These are phyloP conservation scores for Solanum lycopersicoides DNA, from an alignment of 257 asterid species.

Conservation along the genomic window DNA sequence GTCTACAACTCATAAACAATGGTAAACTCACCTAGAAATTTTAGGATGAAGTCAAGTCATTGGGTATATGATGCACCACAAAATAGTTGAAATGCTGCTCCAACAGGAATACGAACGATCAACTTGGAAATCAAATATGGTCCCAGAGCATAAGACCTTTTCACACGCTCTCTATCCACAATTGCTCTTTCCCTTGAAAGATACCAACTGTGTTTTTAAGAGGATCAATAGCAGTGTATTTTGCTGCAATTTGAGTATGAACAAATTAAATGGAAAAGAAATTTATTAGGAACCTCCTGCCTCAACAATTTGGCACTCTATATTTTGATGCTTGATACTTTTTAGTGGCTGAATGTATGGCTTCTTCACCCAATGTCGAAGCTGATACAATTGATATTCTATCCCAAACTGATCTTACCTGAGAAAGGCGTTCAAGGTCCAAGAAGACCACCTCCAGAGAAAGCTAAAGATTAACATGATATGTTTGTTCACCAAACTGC, in stretches of 20 bases:
- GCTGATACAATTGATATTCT: too few species aligned
- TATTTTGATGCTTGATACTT: not conserved
- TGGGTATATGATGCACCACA: constrained; percentile 79
- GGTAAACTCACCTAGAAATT: constrained; percentile 57
- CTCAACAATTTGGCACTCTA: not conserved
- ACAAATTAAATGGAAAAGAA: not conserved
- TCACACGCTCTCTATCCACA: constrained; percentile 84
- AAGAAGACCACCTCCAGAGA: not conserved
- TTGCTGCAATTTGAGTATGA: constrained; percentile 71
- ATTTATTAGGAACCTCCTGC: not conserved
- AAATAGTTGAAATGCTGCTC: constrained; percentile 87
- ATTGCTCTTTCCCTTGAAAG: constrained; percentile 41
- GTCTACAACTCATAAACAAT: not conserved
- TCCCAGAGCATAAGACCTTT: constrained; percentile 77
- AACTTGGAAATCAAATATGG: constrained; percentile 88
- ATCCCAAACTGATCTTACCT: not conserved
- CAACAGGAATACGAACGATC: constrained; percentile 83
- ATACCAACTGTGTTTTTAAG: constrained; percentile 82
- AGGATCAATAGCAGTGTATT: constrained; percentile 95
- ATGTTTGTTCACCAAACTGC: constrained; percentile 7
- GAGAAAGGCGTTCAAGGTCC: constrained; percentile 4
- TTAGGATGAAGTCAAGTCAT: constrained; percentile 89
- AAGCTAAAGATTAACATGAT: not conserved
- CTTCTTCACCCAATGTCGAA: too few species aligned
- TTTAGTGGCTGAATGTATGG: not conserved